Evolutionary conservation across 306 rosid species (phyloP).

Genomic region (Dryas octopetala): DNA sequence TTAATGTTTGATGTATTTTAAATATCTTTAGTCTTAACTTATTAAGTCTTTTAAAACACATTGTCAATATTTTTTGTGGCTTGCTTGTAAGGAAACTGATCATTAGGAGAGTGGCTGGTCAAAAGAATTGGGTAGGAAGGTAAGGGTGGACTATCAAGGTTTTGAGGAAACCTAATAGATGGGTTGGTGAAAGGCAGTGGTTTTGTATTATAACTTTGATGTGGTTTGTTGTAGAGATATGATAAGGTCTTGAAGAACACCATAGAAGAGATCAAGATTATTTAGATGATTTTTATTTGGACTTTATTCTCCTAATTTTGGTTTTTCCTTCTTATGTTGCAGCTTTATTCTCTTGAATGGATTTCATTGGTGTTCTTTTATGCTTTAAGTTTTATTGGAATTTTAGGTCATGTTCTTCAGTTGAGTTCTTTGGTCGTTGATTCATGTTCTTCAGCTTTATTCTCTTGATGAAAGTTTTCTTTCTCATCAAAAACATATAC

Average conservation of each 20-base stretch:
- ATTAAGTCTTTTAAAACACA: too few relatives aligned
- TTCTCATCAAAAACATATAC: too few relatives aligned
- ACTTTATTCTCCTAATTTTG: not conserved
- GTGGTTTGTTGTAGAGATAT: not conserved
- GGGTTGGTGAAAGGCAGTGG: not conserved
- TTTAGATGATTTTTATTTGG: not conserved
- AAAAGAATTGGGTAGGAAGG: too few relatives aligned
- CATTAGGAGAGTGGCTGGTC: too few relatives aligned
- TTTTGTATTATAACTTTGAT: not conserved
- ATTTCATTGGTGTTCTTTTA: not conserved
- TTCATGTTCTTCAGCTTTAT: not conserved
- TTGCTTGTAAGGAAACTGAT: too few relatives aligned
- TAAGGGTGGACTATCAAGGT: not conserved
- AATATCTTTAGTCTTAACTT: too few relatives aligned
- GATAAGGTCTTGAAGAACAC: not conserved
- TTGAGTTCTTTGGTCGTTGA: too few relatives aligned
- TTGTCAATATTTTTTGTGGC: too few relatives aligned
- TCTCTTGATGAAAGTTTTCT: too few relatives aligned
- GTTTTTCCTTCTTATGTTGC: not conserved
- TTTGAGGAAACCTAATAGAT: not conserved
- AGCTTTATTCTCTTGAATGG: not conserved
- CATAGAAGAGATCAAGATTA: not conserved
- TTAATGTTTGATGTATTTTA: too few relatives aligned
- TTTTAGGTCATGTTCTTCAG: not conserved
- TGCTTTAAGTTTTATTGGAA: not conserved